These are phyloP conservation scores for Globisporangium carolinianum DNA, from an alignment of 352 stramenopile species.

Conservation along the genomic window DNA sequence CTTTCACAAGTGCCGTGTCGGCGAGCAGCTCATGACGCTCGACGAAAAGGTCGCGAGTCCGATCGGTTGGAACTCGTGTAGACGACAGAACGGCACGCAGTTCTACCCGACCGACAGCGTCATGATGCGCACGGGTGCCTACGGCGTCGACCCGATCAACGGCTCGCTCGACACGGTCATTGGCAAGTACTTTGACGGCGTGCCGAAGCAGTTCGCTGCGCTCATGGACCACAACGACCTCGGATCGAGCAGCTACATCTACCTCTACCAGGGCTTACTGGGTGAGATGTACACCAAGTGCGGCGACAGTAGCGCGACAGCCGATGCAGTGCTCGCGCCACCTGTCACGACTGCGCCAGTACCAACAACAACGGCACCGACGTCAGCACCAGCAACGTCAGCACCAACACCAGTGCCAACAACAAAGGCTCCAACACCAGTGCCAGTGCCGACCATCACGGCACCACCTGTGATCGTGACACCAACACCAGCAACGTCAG, in stretches of 20 bases:
- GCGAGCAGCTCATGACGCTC: slow-evolving; percentile 17
- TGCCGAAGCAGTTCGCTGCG: slow-evolving; percentile 18
- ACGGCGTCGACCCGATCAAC: slow-evolving; percentile 18
- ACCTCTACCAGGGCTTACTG: slow-evolving; percentile 7
- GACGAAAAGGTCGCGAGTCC: slow-evolving; percentile 20
- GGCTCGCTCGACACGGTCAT: slow-evolving; percentile 11
- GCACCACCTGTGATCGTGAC: background rate
- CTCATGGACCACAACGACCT: slow-evolving; percentile 13
- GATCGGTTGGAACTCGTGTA: slow-evolving; percentile 8
- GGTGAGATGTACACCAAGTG: slow-evolving; percentile 10
- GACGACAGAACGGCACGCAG: slow-evolving; percentile 8
- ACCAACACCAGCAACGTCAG: background rate
- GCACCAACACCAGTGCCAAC: background rate
- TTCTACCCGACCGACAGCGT: slow-evolving; percentile 7
- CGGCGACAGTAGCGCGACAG: slow-evolving; percentile 1
- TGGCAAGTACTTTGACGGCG: slow-evolving; percentile 46
- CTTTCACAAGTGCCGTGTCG: slow-evolving; percentile 48
- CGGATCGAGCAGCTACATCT: slow-evolving; percentile 11
- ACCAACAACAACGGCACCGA: background rate
- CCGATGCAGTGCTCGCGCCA: background rate
- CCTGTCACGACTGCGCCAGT: background rate
- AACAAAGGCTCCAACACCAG: background rate
- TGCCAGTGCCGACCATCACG: background rate
- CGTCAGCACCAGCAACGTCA: background rate
- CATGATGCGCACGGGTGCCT: slow-evolving; percentile 22